A percentile compares a stretch with the other conserved stretches of the same genome.
phyloP scores from a whole-genome alignment of 129 eudicot species.

The sunflower (Helianthus annuus) region HanXRQr2.0-SUNRISE NC_035449.2:172769181-172769680 shows the following conservation, averaged over 20 bases:
- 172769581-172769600: too few species aligned
- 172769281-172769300: neutral
- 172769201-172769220: neutral
- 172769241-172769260: neutral
- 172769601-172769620: too few species aligned
- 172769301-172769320: neutral
- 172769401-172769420: too few species aligned
- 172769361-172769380: neutral
- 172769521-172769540: slow-evolving; percentile 60
- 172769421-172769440: slow-evolving; percentile 88
- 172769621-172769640: too few species aligned
- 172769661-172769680: too few species aligned
- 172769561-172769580: too few species aligned
- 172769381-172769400: too few species aligned
- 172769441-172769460: slow-evolving; percentile 92
- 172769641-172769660: too few species aligned
- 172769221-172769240: neutral
- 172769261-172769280: neutral
- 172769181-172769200: neutral
- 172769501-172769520: slow-evolving; percentile 48
- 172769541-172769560: too few species aligned
- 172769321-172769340: too few species aligned
- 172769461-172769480: slow-evolving; percentile 86
- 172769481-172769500: slow-evolving; percentile 77
- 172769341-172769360: too few species aligned